A percentile compares a stretch with the other conserved stretches of the same genome.
phyloP scores from a whole-genome alignment of 2,329 filamentous ascomycete species.

The Xylariaceae sp. region DNA sequence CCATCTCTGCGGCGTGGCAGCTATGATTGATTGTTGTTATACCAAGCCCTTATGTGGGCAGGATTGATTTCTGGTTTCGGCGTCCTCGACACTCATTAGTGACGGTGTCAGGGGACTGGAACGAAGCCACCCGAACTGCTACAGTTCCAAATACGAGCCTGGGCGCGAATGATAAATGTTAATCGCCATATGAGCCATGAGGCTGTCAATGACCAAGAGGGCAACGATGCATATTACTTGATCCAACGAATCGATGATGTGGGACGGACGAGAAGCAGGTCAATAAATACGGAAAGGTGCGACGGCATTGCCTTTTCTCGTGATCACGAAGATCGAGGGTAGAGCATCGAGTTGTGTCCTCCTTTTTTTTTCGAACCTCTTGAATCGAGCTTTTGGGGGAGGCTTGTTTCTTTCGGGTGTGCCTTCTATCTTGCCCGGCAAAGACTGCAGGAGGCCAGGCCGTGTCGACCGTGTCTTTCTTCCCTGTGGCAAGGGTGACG shows the following conservation, averaged over 20 bases:
- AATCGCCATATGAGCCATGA: background rate
- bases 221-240: background rate
- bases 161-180: background rate
- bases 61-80: background rate
- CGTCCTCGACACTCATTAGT: background rate
- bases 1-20: too few relatives aligned
- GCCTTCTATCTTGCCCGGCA: slow-evolving; percentile 4
- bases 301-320: background rate
- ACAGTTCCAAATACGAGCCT: background rate
- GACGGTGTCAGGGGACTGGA: background rate
- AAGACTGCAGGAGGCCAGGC: slow-evolving; percentile 7
- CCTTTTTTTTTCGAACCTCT: slow-evolving; percentile 9
- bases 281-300: slow-evolving; percentile 1
- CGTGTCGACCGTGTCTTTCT: slow-evolving; percentile 8
- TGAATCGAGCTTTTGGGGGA: slow-evolving; percentile 12
- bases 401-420: slow-evolving; percentile 2
- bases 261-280: slow-evolving; percentile 3
- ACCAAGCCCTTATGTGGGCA: background rate
- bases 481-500: slow-evolving; percentile 6
- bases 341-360: slow-evolving; percentile 2
- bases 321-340: background rate
- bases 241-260: slow-evolving; percentile 6
- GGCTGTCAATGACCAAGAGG: background rate
- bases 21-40: too few relatives aligned
- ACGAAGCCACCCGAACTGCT: background rate